Evolutionary conservation across 1,284 basidiomycete species (phyloP).

Genomic region (Cryptococcus neoformans): DNA sequence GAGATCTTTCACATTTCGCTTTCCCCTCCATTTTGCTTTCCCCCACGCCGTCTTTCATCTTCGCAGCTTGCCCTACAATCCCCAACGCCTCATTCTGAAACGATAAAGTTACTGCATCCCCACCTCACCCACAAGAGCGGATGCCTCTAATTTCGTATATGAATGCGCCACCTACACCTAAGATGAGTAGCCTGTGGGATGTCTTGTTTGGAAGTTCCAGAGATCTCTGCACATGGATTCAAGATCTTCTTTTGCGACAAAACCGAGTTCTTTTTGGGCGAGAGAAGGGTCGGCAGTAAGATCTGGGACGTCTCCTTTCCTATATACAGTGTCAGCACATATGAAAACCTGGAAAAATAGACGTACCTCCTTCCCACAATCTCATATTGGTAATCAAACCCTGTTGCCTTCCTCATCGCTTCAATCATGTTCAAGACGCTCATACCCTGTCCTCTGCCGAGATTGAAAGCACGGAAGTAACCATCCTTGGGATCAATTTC

Average conservation of each 20-base stretch:
- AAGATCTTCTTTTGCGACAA: conserved; percentile 75
- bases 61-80: too few species aligned
- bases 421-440: conserved; percentile 92
- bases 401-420: conserved; percentile 90
- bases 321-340: conserved; percentile 36
- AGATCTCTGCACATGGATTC: conserved; percentile 87
- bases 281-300: conserved; percentile 90
- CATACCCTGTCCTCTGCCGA: conserved; percentile 90
- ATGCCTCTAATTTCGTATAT: too few species aligned
- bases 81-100: too few species aligned
- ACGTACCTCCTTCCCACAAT: conserved; percentile 83
- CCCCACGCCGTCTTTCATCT: too few species aligned
- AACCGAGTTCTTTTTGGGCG: conserved; percentile 92
- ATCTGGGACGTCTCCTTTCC: conserved; percentile 93
- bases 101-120: too few species aligned
- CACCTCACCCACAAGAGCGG: too few species aligned
- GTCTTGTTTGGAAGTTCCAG: conserved; percentile 90
- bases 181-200: conserved; percentile 65
- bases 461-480: conserved; percentile 89
- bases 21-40: too few species aligned
- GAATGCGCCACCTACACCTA: background rate
- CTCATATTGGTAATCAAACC: conserved; percentile 83
- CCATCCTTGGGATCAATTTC: conserved; percentile 48
- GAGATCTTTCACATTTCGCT: too few species aligned
- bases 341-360: background rate